Evolutionary conservation across 805 yeast species (phyloP), one percentile per base, ranked within the genome.

Genomic region (Peterozyma xylosa): DNA sequence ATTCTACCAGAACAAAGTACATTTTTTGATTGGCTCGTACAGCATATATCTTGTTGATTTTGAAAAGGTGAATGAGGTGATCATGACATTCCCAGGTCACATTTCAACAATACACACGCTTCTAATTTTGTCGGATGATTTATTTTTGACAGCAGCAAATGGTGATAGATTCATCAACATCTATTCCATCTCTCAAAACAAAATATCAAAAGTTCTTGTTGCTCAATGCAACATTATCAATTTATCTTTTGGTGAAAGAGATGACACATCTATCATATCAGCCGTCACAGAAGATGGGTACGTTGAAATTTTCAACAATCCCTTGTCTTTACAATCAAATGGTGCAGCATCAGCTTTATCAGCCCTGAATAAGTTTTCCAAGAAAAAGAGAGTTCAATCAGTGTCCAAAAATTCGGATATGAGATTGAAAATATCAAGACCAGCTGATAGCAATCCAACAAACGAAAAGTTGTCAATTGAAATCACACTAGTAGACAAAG

Each of bases 121-220:
- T 10, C 45, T 71, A 33, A 63, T 72, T 5, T 56, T 71, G 15
- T 48, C 54, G 9, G 59, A 62, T 9, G 73, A 73, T 39, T 66
- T 64, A 38, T 78, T 88, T 52, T 60, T 86, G 37, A 81, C 93
- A 1, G 74, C 83, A 42, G 95, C 96, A 1, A 67, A 68, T 33
- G 82, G 81, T 48, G 98, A 90, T 60, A 74, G 97, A 52, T 88
- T 86, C 59, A 71, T 89, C 51, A 87, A 87, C 58, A 66, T 85
- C 33, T 81, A 83, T 56, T 73, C 82, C 10, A 44, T 78, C 2
- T 62, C 68, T 30, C 62, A 66, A 39, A 38, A 47, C 3, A 56
- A 63, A 29, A 68, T 81, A 2, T 62, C 64, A 18, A 61, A 70
- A 9, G 85, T 89, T 2, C 73, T 87, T 45, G 89, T 85, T 13